Evolutionary conservation across 2,329 filamentous ascomycete genomes (phyloP).

Genomic region (Corniculantispora saksenae): DNA sequence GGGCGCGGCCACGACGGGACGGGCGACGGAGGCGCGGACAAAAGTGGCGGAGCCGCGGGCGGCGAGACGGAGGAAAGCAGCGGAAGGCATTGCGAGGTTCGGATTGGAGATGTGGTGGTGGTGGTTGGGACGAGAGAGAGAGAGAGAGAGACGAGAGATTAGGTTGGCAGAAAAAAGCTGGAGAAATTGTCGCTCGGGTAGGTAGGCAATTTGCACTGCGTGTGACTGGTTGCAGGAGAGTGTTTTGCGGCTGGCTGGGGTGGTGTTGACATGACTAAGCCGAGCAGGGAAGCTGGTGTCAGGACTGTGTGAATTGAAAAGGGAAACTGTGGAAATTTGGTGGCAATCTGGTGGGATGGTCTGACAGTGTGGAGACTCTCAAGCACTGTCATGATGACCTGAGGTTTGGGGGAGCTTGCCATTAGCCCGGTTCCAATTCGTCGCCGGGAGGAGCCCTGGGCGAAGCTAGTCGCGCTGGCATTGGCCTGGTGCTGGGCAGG

Average conservation of each 20-base stretch:
- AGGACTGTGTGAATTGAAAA: conserved; percentile 32
- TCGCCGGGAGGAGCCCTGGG: conserved; percentile 11
- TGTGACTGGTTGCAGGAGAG: conserved; percentile 31
- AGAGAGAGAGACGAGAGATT: neutral
- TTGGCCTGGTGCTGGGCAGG: neutral
- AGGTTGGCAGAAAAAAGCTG: conserved; percentile 7
- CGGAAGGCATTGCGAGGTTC: conserved; percentile 59
- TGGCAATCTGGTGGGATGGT: neutral
- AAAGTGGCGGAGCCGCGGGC: conserved; percentile 66
- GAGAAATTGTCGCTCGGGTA: conserved; percentile 8
- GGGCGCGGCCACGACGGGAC: conserved; percentile 55
- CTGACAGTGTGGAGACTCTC: conserved; percentile 22
- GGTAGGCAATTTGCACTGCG: conserved; percentile 18
- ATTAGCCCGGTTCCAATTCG: conserved; percentile 29
- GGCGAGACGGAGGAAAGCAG: conserved; percentile 69
- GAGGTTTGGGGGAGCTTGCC: conserved; percentile 22
- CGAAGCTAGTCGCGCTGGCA: neutral
- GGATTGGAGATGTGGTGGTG: conserved; percentile 28
- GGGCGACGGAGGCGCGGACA: conserved; percentile 60
- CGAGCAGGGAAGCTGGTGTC: conserved; percentile 21
- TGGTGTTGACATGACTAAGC: conserved; percentile 35
- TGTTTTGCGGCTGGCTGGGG: conserved; percentile 31
- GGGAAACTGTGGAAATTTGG: neutral
- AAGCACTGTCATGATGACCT: conserved; percentile 22
- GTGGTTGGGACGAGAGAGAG: neutral